Base-by-base conservation (phyloP, 2,329 filamentous ascomycete species). In the Plenodomus biglobosus region DNA sequence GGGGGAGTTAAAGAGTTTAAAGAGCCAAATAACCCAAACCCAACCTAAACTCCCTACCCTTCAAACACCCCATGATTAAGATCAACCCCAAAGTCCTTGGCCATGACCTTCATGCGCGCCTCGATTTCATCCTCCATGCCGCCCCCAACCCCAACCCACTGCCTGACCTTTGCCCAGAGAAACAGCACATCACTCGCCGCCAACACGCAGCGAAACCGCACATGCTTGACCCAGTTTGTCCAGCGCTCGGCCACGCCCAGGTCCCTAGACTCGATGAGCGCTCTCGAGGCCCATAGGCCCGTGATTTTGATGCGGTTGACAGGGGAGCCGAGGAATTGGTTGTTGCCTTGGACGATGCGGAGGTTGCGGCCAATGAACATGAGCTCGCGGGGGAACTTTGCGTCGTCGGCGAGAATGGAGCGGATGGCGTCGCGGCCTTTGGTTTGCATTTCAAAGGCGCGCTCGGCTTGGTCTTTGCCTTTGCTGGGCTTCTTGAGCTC, bases 71-170 rank as follows among this genome's bases (percentile, higher is more conserved):
- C 84, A 69, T 95, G 90, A 68, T 95, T 88, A 57, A 97, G 74
- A 72, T 97, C 92, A 2, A 97, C 84, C 0, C 94, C 94, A 75
- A 94, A 91, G 60, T 95, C 92, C 68, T 88, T 90, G 1, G 92
- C 92, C 79, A 96, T 88, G 48, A 80, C 82, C 72, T 83, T 86
- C 91, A 97, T 95, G 60, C 87, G 82, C 65, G 82, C 81, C 77
- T 97, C 94, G 53, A 97, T 85, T 69, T 92, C 90, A 66, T 96
- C 92, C 69, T 97, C 94, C 88, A 97, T 94, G 0, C 92, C 92
- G 8, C 85, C 80, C 0, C 92, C 90, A 2, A 85, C 72, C 0
- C 89, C 88, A 11, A 96, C 66, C 68, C 83, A 81, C 75, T 97
- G 92, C 58, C 84, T 81, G 6, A 95, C 42, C 74, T 88, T 89